phyloP scores from a whole-genome alignment of 345 rosid genomes.

The Toxicodendron radicans region DNA sequence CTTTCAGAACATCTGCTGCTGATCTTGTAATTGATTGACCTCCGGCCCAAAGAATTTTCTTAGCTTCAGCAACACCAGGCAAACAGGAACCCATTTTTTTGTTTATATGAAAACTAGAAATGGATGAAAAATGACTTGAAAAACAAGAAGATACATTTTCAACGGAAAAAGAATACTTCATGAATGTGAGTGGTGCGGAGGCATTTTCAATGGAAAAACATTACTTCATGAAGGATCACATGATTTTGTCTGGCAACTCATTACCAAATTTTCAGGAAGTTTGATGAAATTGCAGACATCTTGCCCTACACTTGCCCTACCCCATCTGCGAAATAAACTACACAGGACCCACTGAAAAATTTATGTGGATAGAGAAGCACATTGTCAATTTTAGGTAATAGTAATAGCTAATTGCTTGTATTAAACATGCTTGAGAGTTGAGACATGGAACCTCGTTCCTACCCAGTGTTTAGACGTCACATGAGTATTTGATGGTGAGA shows the following conservation, averaged over 20 bases:
- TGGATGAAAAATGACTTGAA: neutral
- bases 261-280: neutral
- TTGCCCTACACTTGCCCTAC: neutral
- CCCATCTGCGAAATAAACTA: neutral
- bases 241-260: conserved; percentile 28
- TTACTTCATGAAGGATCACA: conserved; percentile 16
- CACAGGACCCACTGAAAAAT: no score
- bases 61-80: conserved; percentile 1
- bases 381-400: neutral
- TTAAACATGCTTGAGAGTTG: neutral
- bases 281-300: neutral
- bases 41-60: neutral
- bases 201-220: no score
- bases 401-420: neutral
- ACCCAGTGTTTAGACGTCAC: neutral
- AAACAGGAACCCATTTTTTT: conserved; percentile 11
- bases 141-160: neutral
- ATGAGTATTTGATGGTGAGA: neutral
- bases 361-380: no score
- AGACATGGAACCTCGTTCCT: neutral
- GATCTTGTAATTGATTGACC: conserved; percentile 19
- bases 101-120: neutral
- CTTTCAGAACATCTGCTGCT: no score
- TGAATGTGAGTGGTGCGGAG: no score
- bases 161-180: no score